Evolutionary conservation across 2,329 filamentous ascomycete species (phyloP).

Genomic region (Aspergillus fijiensis): DNA sequence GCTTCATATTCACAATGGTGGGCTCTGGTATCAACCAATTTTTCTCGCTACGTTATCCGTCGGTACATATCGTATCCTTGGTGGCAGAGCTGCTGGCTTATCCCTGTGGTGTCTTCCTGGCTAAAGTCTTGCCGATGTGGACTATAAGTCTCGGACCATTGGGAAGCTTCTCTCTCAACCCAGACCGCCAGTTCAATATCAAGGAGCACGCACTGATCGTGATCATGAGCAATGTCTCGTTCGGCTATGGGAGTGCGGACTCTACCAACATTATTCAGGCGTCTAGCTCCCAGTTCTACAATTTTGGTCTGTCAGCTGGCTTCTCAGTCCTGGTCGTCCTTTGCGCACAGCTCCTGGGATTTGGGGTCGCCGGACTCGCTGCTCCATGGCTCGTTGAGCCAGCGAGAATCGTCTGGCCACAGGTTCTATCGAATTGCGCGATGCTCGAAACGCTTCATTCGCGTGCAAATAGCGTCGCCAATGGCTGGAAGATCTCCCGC

Average conservation of each 20-base stretch:
- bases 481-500: conserved; percentile 42
- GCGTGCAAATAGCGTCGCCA: conserved; percentile 36
- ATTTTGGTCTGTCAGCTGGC: conserved; percentile 40
- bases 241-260: conserved; percentile 48
- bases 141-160: conserved; percentile 23
- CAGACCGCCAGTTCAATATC: conserved; percentile 47
- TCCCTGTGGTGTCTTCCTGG: conserved; percentile 43
- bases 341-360: conserved; percentile 42
- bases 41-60: conserved; percentile 49
- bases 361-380: conserved; percentile 42
- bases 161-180: conserved; percentile 36
- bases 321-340: conserved; percentile 42
- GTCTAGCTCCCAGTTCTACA: conserved; percentile 39
- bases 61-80: conserved; percentile 47
- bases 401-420: conserved; percentile 43
- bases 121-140: conserved; percentile 41
- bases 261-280: conserved; percentile 50
- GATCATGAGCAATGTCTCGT: conserved; percentile 52
- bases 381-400: conserved; percentile 41
- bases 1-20: conserved; percentile 44
- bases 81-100: conserved; percentile 49
- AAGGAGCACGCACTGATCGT: conserved; percentile 50
- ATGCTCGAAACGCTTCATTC: conserved; percentile 42
- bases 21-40: conserved; percentile 51
- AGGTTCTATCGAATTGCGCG: conserved; percentile 40